Evolutionary conservation across 192 early-diverging fungal species (phyloP), one percentile per base, ranked within the genome.

Genomic region (Rhizoclosmatium globosum): DNA sequence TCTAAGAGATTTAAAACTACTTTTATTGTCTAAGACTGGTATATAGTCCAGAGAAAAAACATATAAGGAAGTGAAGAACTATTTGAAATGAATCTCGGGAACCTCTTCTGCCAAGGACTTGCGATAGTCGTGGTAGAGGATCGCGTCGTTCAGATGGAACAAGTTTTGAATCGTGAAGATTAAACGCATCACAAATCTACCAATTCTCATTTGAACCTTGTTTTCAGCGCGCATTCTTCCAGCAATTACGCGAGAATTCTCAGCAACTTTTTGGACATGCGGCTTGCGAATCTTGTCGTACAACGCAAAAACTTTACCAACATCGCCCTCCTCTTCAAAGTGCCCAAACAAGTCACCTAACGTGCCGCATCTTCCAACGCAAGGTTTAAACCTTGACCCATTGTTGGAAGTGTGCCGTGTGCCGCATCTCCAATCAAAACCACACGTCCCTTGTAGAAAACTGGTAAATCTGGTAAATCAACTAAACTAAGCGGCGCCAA

Each of bases 321-420:
- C 15, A 69, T 69, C 68, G 31, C 31, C 31, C 31, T 31, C 31
- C 31, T 31, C 31, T 31, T 31, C 31, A 31, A 31, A 31, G 31
- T 31, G 3, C 3, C 42, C 31, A 23, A 77, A 23, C 7, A 82
- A 56, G 9, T 75, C 58, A 2, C 61, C 41, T 3, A 82, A 53
- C 19, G 74, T 64, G 57, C 81, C 3, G 50, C 76, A 53, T 82
- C 81, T 56, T 82, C 81, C 15, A 82, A 39, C 0, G 77, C 78
- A 23, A 45, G 21, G 60, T 81, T 81, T 38, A 56, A 41, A 43
- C 81, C 81, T 71, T 81, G 81, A 4, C 81, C 81, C 38, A 82
- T 69, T 62, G 72, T 57, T 39, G 81, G 81, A 9, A 59, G 59
- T 61, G 71, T 82, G 13, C 58, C 71, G 62, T 82, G 81, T 43